Evolutionary conservation across 2,329 filamentous ascomycete genomes (phyloP), one percentile per base, ranked within the genome.

Genomic region (Alternaria brassicae): DNA sequence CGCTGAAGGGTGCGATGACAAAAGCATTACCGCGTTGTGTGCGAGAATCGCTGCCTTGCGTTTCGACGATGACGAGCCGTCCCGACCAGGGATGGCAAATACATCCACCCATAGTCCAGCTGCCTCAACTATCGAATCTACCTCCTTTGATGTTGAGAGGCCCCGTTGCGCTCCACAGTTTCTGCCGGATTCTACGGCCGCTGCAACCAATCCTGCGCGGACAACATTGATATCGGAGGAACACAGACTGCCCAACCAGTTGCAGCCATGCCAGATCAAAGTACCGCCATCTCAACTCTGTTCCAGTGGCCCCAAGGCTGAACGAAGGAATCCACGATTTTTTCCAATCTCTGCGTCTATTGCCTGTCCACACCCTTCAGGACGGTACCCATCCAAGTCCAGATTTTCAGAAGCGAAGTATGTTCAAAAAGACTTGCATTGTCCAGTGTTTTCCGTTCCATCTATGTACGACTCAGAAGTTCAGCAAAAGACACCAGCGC

Each of bases 151-250:
- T 12, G 49, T 44, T 15, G 57, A 70, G 10, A 57, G 62, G 36
- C 62, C 70, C 44, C 56, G 65, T 50, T 74, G 71, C 71, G 59
- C 63, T n/a, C 64, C 66, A 17, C 66, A 70, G 23, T 69, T 70
- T 30, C 62, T 56, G 17, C 61, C 67, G 10, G 60, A 70, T 15
- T 27, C 37, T 13, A 23, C n/a, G 21, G 34, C 28, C 1, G n/a
- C 17, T 15, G 17, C 30, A 13, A 10, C 19, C 17, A 28, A 6
- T 5, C n/a, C 13, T n/a, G 6, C 25, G 19, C 27, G 36, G 15
- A 8, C 44, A 30, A 27, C 13, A 4, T 5, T 7, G 44, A 34
- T 7, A 27, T 13, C 21, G 17, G 25, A 6, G 23, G 34, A 32
- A 17, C 2, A n/a, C 7, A n/a, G 2, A 15, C 17, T 17, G 30